A percentile compares a stretch with the other conserved stretches of the same genome.
Evolutionary conservation across 1,284 basidiomycete genomes (phyloP).

Genomic region (Porodaedalea pini): DNA sequence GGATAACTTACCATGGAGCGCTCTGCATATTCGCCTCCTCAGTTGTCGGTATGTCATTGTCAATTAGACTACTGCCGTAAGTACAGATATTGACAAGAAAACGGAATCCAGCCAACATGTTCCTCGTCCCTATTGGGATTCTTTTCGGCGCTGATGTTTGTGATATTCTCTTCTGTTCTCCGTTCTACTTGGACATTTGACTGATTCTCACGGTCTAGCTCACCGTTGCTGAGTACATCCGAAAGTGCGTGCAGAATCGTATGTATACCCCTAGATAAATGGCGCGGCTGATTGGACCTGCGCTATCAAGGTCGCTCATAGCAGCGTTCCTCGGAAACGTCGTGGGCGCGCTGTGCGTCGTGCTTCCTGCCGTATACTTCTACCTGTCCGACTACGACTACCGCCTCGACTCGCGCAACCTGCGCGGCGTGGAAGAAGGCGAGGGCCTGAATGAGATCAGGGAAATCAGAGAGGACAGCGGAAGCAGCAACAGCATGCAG

Average conservation of each 20-base stretch:
- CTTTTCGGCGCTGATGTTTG: conserved; percentile 65
- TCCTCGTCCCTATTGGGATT: conserved; percentile 67
- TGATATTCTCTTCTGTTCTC: conserved; percentile 18
- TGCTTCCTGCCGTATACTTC: conserved; percentile 57
- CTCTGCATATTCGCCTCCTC: background rate
- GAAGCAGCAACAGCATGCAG: conserved; percentile 1
- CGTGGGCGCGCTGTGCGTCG: conserved; percentile 63
- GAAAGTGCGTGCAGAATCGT: conserved; percentile 46
- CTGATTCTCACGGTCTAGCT: conserved; percentile 37
- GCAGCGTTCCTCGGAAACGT: conserved; percentile 68
- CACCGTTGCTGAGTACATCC: conserved; percentile 58
- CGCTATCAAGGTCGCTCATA: conserved; percentile 49
- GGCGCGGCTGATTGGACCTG: background rate
- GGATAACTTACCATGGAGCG: background rate
- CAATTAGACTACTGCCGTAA: background rate
- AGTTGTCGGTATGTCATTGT: conserved; percentile 27
- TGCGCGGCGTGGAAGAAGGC: conserved; percentile 22
- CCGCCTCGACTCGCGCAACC: conserved; percentile 12
- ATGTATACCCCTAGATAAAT: background rate
- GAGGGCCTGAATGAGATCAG: conserved; percentile 18
- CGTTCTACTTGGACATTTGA: background rate
- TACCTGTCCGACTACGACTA: conserved; percentile 49
- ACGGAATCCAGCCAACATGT: conserved; percentile 69
- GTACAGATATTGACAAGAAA: background rate
- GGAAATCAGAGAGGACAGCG: conserved; percentile 1